Evolutionary conservation across 805 yeast species (phyloP).

Genomic region (Lipomyces chichibuensis): DNA sequence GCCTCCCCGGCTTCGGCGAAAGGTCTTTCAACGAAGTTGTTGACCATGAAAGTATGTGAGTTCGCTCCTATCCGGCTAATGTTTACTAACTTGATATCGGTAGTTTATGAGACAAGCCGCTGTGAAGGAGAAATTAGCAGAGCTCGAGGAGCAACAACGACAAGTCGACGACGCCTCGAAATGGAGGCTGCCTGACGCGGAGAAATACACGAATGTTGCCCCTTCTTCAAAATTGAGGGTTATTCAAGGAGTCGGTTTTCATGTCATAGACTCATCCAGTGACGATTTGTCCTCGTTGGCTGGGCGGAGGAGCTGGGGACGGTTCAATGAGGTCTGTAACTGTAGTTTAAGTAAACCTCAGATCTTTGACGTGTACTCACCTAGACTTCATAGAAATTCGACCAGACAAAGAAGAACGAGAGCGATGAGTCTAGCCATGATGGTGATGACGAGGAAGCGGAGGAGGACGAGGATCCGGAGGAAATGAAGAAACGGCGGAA

Average conservation of each 20-base stretch:
- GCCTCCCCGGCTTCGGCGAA: slow-evolving; percentile 12
- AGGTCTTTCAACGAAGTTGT: slow-evolving; percentile 64
- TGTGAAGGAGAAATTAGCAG: slow-evolving; percentile 43
- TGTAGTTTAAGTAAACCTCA: background rate
- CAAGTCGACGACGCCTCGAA: slow-evolving; percentile 38
- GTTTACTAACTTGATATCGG: background rate
- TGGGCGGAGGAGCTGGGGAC: slow-evolving; percentile 41
- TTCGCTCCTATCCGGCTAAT: background rate
- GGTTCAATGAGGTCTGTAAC: slow-evolving; percentile 15
- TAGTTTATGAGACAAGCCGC: slow-evolving; percentile 41
- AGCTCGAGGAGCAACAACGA: slow-evolving; percentile 38
- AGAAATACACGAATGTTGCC: slow-evolving; percentile 8
- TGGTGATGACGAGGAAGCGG: slow-evolving; percentile 1
- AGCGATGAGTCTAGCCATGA: slow-evolving; percentile 8
- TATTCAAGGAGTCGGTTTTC: slow-evolving; percentile 29
- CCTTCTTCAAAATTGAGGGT: slow-evolving; percentile 7
- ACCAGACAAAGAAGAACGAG: slow-evolving; percentile 4
- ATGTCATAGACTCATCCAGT: slow-evolving; percentile 22
- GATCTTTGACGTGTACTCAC: background rate
- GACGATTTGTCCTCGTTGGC: slow-evolving; percentile 26
- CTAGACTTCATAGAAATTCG: slow-evolving; percentile 2
- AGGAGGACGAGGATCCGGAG: slow-evolving; percentile 12
- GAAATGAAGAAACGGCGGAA: slow-evolving; percentile 10
- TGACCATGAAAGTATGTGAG: slow-evolving; percentile 74
- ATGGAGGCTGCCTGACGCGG: slow-evolving; percentile 34